A percentile compares a stretch with the other conserved stretches of the same genome.
phyloP scores from a whole-genome alignment of 2,329 filamentous ascomycete species.

The Tolypocladium album region DNA sequence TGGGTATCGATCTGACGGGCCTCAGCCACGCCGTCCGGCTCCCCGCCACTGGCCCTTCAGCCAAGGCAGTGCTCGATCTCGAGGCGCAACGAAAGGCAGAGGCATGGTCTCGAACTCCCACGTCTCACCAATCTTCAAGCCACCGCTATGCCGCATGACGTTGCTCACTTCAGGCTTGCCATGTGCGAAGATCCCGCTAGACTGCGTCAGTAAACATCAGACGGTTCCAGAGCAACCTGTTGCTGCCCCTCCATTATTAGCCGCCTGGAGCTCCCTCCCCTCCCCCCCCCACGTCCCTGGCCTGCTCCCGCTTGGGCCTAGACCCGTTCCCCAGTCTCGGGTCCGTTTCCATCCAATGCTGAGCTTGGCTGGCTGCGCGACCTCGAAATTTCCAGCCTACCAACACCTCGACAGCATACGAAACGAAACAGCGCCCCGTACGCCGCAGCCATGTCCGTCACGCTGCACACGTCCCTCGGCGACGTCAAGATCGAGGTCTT shows the following conservation, averaged over 20 bases:
- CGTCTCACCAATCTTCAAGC: too few relatives aligned
- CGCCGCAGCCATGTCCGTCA: slow-evolving; percentile 45
- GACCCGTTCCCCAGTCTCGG: not conserved
- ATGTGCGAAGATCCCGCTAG: too few relatives aligned
- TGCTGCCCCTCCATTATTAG: not conserved
- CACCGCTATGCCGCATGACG: too few relatives aligned
- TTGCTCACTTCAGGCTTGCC: too few relatives aligned
- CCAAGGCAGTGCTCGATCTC: not conserved
- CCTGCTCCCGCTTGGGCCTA: not conserved
- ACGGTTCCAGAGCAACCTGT: not conserved
- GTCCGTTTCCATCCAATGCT: not conserved
- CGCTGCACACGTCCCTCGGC: slow-evolving; percentile 78
- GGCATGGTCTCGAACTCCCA: not conserved
- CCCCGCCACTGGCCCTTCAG: not conserved
- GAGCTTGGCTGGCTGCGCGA: not conserved
- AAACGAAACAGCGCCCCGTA: not conserved
- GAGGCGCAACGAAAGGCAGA: not conserved
- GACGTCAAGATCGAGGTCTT: slow-evolving; percentile 94
- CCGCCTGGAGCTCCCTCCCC: not conserved
- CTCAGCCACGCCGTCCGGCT: not conserved
- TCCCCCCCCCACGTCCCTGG: not conserved
- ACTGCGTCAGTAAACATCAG: not conserved
- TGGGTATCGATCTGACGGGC: not conserved
- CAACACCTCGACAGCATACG: not conserved
- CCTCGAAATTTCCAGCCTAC: not conserved